A percentile compares a stretch with the other conserved stretches of the same genome.
Conservation (phyloP, 495 filamentous ascomycete genomes). For the Neohortaea acidophila region DNA sequence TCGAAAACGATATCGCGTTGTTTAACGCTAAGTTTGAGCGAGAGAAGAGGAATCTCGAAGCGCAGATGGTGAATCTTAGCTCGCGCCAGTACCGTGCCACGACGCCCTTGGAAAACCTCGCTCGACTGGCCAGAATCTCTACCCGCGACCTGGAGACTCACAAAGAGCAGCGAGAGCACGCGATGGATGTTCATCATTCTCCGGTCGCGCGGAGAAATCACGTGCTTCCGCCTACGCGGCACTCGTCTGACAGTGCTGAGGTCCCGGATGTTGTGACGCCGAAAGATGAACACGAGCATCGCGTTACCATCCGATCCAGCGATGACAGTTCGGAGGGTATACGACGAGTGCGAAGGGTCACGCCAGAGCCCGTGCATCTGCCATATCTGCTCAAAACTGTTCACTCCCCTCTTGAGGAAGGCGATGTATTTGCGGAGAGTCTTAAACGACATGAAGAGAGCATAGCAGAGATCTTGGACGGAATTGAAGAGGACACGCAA, state of each 20-base stretch:
- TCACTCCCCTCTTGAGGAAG: conserved; percentile 8
- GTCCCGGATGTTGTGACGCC: conserved; percentile 14
- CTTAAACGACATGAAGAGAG: conserved; percentile 14
- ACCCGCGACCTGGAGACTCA: conserved; percentile 5
- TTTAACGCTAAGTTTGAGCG: conserved; percentile 24
- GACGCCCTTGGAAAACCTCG: conserved; percentile 21
- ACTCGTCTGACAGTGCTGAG: conserved; percentile 13
- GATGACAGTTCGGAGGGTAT: conserved; percentile 9
- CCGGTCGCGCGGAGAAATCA: not conserved
- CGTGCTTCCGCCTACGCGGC: conserved; percentile 4
- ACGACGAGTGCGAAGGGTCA: conserved; percentile 10
- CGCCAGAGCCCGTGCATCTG: conserved; percentile 21
- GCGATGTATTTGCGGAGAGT: conserved; percentile 10
- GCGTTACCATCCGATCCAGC: conserved; percentile 12
- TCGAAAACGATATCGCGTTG: conserved; percentile 25
- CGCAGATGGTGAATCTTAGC: conserved; percentile 24
- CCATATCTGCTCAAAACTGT: conserved; percentile 26
- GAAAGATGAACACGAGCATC: conserved; percentile 14
- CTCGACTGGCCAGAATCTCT: conserved; percentile 16
- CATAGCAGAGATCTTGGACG: conserved; percentile 7
- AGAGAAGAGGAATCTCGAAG: conserved; percentile 23
- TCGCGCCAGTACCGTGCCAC: conserved; percentile 18
- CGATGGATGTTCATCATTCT: conserved; percentile 13
- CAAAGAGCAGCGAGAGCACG: conserved; percentile 4
- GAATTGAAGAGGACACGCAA: conserved; percentile 3